Base-by-base conservation (phyloP, 805 yeast genomes). In the Cyberlindnera americana region DNA sequence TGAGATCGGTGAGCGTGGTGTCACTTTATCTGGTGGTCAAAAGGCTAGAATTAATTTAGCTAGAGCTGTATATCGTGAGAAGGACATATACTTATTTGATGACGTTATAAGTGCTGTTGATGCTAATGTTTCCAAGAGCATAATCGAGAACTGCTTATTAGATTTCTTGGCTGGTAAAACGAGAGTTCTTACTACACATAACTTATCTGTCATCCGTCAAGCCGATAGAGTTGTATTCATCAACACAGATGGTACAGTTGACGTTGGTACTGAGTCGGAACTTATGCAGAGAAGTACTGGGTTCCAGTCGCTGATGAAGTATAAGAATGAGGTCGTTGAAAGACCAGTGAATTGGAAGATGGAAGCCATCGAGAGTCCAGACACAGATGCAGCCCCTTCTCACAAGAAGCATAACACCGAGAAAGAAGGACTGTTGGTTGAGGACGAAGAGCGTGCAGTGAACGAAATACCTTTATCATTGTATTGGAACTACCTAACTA, bases 1-100 rank as follows among this genome's bases (percentile, higher is more conserved):
- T 3, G 78, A 83, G 52, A 96, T 90, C 40, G 98, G 98, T 45
- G 98, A 90, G 65, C 86, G 90, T 57, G 98, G 98, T 46, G 88
- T 90, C 35, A 85, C 96, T 8, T 70, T 90, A 34, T 84, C 95
- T 28, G 98, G 98, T 33, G 98, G 98, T 26, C 97, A 91, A 62
- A 91, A 90, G 69, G 97, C 97, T 0, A 78, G 98, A 57, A 72
- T 91, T 26, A 81, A 95, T 3, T 72, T 90, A 41, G 97, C 98
- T 0, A 75, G 98, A 56, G 96, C 98, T 8, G 95, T 91, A 9
- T 90, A 91, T 59, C 76, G 95, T 10, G 73, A 38, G 7, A 24
- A 14, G 10, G 46, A 42, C 14, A 42, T 42, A 12, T 38, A 32
- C 31, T 21, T 42, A 19, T 34, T 39, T 14, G 43, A 39, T 60